These are phyloP conservation scores for Amniculicola lignicola DNA, from an alignment of 495 filamentous ascomycete genomes.

Conservation along the genomic window DNA sequence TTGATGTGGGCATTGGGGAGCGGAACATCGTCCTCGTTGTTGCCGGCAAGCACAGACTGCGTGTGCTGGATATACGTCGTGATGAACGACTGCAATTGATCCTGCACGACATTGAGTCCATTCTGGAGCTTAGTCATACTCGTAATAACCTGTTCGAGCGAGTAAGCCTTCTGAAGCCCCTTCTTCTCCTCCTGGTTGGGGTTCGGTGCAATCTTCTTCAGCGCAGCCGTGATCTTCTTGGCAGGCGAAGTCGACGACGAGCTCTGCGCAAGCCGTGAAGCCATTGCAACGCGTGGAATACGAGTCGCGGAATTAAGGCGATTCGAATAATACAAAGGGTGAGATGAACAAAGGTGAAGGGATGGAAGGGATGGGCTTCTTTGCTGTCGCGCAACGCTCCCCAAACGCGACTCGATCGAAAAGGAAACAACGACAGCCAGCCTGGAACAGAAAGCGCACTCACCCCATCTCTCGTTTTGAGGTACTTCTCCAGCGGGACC, in stretches of 20 bases:
- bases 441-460: constrained; percentile 41
- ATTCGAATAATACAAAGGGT: too few relatives aligned
- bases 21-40: constrained; percentile 28
- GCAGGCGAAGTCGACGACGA: too few relatives aligned
- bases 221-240: too few relatives aligned
- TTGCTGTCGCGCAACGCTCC: too few relatives aligned
- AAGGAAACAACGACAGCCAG: constrained; percentile 5
- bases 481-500: constrained; percentile 61
- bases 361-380: too few relatives aligned
- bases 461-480: constrained; percentile 63
- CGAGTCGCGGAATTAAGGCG: too few relatives aligned
- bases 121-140: constrained; percentile 69
- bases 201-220: too few relatives aligned
- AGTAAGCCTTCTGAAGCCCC: too few relatives aligned
- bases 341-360: too few relatives aligned
- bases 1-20: constrained; percentile 27
- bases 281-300: too few relatives aligned
- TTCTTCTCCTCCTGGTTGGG: too few relatives aligned
- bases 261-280: too few relatives aligned
- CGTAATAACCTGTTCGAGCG: constrained; percentile 63
- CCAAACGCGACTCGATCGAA: constrained; percentile 18
- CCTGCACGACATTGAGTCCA: constrained; percentile 52
- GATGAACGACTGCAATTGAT: constrained; percentile 55
- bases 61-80: constrained; percentile 79
- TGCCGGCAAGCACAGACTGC: constrained; percentile 62